Base-by-base conservation (phyloP, 768 basidiomycete genomes). In the Melanogaster broomeanus region DNA sequence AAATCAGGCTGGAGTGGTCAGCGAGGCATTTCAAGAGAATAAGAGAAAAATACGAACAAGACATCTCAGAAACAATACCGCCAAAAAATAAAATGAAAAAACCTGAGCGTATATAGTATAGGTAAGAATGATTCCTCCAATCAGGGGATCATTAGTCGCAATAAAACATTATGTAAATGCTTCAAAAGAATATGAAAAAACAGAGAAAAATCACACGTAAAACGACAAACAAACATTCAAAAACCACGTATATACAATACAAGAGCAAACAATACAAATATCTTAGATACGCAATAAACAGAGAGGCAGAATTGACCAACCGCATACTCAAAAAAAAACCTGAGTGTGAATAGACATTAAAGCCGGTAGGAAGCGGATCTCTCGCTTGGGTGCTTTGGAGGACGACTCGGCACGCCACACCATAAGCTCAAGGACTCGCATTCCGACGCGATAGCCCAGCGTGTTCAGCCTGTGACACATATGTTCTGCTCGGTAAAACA, bases 61-160 rank as follows among this genome's bases (percentile, higher is more conserved):
- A 93, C 94, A 66, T 98, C 95, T n/a, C 56, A 98, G 76, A 15
- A 96, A 99, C 96, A 43, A 99, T 86, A 2, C 97, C 97, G 11
- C 97, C 97, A 0, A 93, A 93, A 65, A 96, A 90, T 3, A 97
- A 98, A 16, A n/a, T n/a, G n/a, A n/a, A n/a, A n/a, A n/a, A n/a
- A n/a, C n/a, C n/a, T n/a, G n/a, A n/a, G n/a, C n/a, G n/a, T n/a
- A n/a, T n/a, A n/a, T n/a, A n/a, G n/a, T n/a, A n/a, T n/a, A n/a
- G n/a, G n/a, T n/a, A n/a, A n/a, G n/a, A n/a, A n/a, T n/a, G n/a
- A n/a, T n/a, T n/a, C n/a, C n/a, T n/a, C n/a, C n/a, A n/a, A n/a
- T n/a, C n/a, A n/a, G n/a, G n/a, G n/a, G n/a, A n/a, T n/a, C n/a
- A n/a, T n/a, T n/a, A n/a, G n/a, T n/a, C n/a, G n/a, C n/a, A n/a